Evolutionary conservation across 1,284 basidiomycete species (phyloP).

Genomic region (Spongiforma sp.): DNA sequence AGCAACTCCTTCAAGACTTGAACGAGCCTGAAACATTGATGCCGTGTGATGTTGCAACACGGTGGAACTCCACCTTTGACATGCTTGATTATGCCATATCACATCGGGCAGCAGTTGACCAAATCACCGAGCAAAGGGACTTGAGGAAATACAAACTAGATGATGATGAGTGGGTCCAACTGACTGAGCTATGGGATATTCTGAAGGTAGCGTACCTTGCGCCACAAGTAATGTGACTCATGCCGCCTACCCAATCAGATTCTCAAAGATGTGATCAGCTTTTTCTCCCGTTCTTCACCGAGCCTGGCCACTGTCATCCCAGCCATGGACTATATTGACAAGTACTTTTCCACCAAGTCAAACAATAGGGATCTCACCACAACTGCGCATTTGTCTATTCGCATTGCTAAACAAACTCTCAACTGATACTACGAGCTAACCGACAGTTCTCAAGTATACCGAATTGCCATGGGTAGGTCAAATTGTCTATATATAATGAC

Average conservation of each 20-base stretch:
- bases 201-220: neutral
- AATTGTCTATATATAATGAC: neutral
- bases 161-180: neutral
- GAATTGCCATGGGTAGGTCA: conserved; percentile 5
- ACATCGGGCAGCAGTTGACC: neutral
- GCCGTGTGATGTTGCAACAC: neutral
- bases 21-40: neutral
- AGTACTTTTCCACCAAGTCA: conserved; percentile 20
- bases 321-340: conserved; percentile 41
- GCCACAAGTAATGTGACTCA: neutral
- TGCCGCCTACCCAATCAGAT: conserved; percentile 13
- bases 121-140: neutral
- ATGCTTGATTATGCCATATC: neutral
- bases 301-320: conserved; percentile 38
- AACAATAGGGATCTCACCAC: neutral
- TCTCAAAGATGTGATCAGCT: conserved; percentile 36
- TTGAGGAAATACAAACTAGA: neutral
- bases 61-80: neutral
- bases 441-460: neutral
- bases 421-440: conserved; percentile 1
- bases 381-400: neutral
- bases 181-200: neutral
- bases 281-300: conserved; percentile 5
- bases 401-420: neutral
- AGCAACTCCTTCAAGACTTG: neutral